phyloP scores from a whole-genome alignment of 176 grass and related monocot species.

The Paspalum notatum region DNA sequence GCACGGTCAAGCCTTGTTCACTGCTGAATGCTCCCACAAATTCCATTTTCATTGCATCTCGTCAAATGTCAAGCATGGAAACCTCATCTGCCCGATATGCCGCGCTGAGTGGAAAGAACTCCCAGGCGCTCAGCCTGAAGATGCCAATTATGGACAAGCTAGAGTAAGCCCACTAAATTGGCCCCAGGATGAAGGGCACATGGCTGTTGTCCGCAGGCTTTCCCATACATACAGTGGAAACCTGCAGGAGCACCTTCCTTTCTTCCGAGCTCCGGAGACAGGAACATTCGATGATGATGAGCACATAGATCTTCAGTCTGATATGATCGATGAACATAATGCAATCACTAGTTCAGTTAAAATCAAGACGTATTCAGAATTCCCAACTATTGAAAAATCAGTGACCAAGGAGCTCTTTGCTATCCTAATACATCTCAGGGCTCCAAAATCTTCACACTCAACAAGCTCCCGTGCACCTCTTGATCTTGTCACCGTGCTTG shows the following conservation, averaged over 20 bases:
- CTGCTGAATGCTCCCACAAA: slow-evolving; percentile 89
- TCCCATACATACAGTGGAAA: slow-evolving; percentile 42
- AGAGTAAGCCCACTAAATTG: slow-evolving; percentile 71
- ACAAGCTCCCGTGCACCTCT: slow-evolving; percentile 65
- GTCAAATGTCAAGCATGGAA: slow-evolving; percentile 85
- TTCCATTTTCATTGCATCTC: slow-evolving; percentile 98
- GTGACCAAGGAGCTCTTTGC: slow-evolving; percentile 52
- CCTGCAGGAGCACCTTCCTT: slow-evolving; percentile 44
- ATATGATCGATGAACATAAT: slow-evolving; percentile 21
- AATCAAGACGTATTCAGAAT: slow-evolving; percentile 66
- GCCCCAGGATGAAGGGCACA: slow-evolving; percentile 51
- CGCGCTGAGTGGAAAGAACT: slow-evolving; percentile 88
- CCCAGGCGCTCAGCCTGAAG: slow-evolving; percentile 51
- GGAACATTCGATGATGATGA: slow-evolving; percentile 81
- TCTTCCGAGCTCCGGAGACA: slow-evolving; percentile 51
- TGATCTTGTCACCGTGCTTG: slow-evolving; percentile 91
- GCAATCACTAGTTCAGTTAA: slow-evolving; percentile 49
- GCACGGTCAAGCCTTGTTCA: slow-evolving; percentile 80
- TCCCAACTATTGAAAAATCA: slow-evolving; percentile 51
- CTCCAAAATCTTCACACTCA: slow-evolving; percentile 51
- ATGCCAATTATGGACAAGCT: slow-evolving; percentile 57
- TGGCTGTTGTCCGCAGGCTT: slow-evolving; percentile 57
- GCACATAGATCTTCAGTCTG: slow-evolving; percentile 46
- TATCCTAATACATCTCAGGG: slow-evolving; percentile 88
- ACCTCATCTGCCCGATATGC: slow-evolving; percentile 79